These are phyloP conservation scores for Trametes cingulata DNA, from an alignment of 768 basidiomycete species.

Conservation along the genomic window DNA sequence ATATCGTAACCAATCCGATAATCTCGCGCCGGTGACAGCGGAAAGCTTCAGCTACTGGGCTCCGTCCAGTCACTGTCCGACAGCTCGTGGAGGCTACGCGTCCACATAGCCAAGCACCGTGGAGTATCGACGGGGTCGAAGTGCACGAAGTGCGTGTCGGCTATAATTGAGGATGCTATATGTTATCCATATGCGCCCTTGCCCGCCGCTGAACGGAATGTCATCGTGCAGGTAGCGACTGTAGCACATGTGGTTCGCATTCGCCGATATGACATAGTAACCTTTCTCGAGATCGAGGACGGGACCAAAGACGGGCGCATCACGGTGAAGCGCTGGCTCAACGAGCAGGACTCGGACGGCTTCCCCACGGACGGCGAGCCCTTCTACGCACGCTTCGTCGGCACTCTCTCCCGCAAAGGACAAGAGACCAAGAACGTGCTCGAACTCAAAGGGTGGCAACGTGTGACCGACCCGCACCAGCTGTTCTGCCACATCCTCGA, in stretches of 20 bases:
- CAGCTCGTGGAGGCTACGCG: conserved; percentile 50
- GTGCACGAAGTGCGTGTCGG: conserved; percentile 37
- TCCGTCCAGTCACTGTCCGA: conserved; percentile 56
- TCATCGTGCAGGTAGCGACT: conserved; percentile 47
- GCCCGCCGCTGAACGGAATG: no score
- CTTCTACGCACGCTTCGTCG: conserved; percentile 20
- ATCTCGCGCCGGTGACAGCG: neutral
- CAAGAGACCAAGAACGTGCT: neutral
- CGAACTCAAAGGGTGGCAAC: conserved; percentile 25
- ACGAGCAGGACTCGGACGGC: neutral
- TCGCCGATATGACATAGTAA: conserved; percentile 1
- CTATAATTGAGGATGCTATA: no score
- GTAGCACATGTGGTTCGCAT: conserved; percentile 45
- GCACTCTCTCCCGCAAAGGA: conserved; percentile 1
- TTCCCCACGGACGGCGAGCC: neutral
- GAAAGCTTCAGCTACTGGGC: neutral
- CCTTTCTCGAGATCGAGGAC: conserved; percentile 33
- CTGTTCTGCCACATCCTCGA: conserved; percentile 49
- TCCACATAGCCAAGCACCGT: conserved; percentile 42
- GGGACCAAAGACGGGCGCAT: conserved; percentile 35
- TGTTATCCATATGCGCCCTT: no score
- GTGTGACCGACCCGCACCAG: conserved; percentile 48
- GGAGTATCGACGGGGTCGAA: conserved; percentile 47
- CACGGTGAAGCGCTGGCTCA: conserved; percentile 14
- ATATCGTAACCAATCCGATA: no score